phyloP scores from a whole-genome alignment of 2,329 filamentous ascomycete genomes.

The Pseudogymnoascus sp. region DNA sequence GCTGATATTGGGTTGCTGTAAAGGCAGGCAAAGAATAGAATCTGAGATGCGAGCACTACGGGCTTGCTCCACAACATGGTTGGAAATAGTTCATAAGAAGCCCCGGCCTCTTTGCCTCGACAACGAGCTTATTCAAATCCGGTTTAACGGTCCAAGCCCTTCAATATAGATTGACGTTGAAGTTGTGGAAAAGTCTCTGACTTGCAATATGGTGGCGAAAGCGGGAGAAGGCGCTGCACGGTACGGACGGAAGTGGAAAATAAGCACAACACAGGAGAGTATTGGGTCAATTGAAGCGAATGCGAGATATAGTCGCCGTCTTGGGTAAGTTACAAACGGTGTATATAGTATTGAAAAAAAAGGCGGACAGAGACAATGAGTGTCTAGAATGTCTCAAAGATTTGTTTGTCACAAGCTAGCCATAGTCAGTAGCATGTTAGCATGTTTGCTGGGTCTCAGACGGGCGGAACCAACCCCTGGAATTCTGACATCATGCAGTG shows the following conservation, averaged over 20 bases:
- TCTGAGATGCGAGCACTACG: neutral
- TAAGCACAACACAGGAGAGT: neutral
- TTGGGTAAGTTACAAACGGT: neutral
- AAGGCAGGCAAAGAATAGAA: neutral
- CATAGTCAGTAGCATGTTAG: neutral
- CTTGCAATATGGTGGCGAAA: neutral
- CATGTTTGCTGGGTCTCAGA: neutral
- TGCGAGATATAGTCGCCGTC: neutral
- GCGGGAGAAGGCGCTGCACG: neutral
- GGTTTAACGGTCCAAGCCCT: neutral
- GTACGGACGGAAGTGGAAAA: neutral
- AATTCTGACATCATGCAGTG: neutral
- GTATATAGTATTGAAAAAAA: neutral
- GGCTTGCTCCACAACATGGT: constrained; percentile 3
- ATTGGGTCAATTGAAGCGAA: neutral
- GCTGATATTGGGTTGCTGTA: neutral
- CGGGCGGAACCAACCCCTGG: neutral
- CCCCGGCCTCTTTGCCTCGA: neutral
- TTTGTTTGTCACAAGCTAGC: neutral
- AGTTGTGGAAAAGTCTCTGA: neutral
- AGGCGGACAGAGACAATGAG: neutral
- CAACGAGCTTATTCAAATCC: neutral
- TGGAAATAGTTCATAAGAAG: neutral
- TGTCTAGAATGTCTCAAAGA: neutral
- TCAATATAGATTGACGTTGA: neutral